Percentiles rank a stretch among this genome's conserved stretches.
Conservation (phyloP, 805 yeast species). For the Lipomyces lipofer region DNA sequence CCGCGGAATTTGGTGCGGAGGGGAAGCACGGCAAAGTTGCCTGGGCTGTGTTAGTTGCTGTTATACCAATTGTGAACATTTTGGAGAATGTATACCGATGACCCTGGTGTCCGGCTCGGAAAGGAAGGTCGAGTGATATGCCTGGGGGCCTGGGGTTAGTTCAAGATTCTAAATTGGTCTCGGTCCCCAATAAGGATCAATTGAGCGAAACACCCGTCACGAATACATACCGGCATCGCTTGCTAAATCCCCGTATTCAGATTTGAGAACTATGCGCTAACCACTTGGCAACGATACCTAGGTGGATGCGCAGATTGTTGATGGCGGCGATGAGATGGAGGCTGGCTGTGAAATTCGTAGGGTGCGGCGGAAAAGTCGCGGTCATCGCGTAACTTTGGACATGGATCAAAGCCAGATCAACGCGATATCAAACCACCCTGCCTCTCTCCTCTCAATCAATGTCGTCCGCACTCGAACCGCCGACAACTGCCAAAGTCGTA, state of each 20-base stretch:
- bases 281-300: too few relatives aligned
- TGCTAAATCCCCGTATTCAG: too few relatives aligned
- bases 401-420: too few relatives aligned
- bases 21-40: constrained; percentile 81
- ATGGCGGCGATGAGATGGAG: background rate
- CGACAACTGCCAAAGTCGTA: constrained; percentile 59
- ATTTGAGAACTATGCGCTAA: too few relatives aligned
- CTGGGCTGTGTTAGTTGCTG: constrained; percentile 44
- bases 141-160: constrained; percentile 34
- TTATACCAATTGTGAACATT: background rate
- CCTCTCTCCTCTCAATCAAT: too few relatives aligned
- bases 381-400: too few relatives aligned
- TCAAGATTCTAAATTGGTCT: too few relatives aligned
- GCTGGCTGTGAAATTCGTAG: background rate
- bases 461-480: constrained; percentile 48
- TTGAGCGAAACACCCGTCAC: background rate
- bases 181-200: too few relatives aligned
- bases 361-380: background rate
- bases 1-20: constrained; percentile 83
- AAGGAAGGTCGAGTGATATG: constrained; percentile 42
- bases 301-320: too few relatives aligned
- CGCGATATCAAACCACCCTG: too few relatives aligned
- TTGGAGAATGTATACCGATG: constrained; percentile 26
- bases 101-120: constrained; percentile 38
- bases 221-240: background rate